Percentiles rank a stretch among this genome's conserved stretches.
These are phyloP conservation scores for Chloropicon primus DNA, from an alignment of 139 green algal species.

Conservation along the genomic window DNA sequence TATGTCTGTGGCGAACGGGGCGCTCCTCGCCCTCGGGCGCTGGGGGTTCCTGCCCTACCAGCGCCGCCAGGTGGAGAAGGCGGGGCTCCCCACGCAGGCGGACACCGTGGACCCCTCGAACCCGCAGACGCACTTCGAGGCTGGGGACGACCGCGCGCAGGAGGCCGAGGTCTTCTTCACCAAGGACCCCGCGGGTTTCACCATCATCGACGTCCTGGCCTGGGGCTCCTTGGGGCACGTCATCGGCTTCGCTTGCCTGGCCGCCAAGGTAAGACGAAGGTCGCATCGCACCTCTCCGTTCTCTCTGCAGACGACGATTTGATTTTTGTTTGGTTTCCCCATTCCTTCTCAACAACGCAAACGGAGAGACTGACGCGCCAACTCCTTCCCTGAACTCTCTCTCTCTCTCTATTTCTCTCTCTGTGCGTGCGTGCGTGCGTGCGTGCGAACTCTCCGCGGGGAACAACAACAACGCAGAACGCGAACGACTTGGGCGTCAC, in stretches of 20 bases:
- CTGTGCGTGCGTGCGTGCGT: not conserved
- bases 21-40: not conserved
- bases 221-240: constrained; percentile 7
- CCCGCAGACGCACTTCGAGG: constrained; percentile 1
- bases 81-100: constrained; percentile 3
- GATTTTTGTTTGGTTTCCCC: too few relatives aligned
- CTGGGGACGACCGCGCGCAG: not conserved
- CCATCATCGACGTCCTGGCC: constrained; percentile 3
- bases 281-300: too few relatives aligned
- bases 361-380: too few relatives aligned
- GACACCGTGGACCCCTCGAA: too few relatives aligned
- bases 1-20: not conserved
- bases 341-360: too few relatives aligned
- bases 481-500: not conserved
- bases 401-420: too few relatives aligned
- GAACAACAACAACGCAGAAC: not conserved
- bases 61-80: not conserved
- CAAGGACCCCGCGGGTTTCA: constrained; percentile 4
- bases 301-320: too few relatives aligned
- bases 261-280: not conserved
- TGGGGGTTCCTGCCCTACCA: constrained; percentile 4
- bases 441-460: not conserved
- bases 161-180: not conserved
- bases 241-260: not conserved
- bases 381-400: too few relatives aligned